Conservation (phyloP, 306 rosid species). For the Inga oerstediana region DNA sequence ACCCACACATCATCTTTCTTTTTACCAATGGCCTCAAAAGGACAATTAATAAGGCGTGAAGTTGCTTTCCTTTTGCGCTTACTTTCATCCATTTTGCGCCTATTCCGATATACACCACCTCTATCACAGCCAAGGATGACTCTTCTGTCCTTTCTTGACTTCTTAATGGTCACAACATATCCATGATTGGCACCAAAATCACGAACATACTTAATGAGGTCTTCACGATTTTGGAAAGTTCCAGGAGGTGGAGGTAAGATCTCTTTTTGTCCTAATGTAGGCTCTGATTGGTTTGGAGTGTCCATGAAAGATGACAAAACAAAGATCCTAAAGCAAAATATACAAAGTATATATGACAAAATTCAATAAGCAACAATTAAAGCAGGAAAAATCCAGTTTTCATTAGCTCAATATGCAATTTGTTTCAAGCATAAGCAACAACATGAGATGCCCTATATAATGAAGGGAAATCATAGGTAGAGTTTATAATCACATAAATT, state of each 20-base stretch:
- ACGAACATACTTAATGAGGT: constrained; percentile 68
- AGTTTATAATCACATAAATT: background rate
- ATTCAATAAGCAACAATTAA: background rate
- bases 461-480: background rate
- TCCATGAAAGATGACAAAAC: constrained; percentile 40
- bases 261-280: constrained; percentile 29
- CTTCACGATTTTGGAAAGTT: constrained; percentile 71
- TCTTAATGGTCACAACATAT: constrained; percentile 81
- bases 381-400: background rate
- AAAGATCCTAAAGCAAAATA: constrained; percentile 35
- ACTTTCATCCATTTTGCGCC: constrained; percentile 77
- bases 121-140: constrained; percentile 87
- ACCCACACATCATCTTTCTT: constrained; percentile 70
- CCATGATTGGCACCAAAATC: constrained; percentile 80
- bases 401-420: constrained; percentile 14
- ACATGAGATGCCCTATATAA: background rate
- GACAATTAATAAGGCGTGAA: constrained; percentile 80
- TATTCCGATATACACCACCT: constrained; percentile 78
- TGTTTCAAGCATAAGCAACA: constrained; percentile 10
- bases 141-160: constrained; percentile 80
- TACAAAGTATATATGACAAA: background rate
- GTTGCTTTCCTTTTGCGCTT: constrained; percentile 73
- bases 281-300: constrained; percentile 43
- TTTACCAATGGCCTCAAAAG: constrained; percentile 79
- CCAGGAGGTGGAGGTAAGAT: constrained; percentile 67